Percentiles rank a stretch among this genome's conserved stretches.
These are phyloP conservation scores for Narthecium ossifragum DNA, from an alignment of 106 monocot species.

Conservation along the genomic window DNA sequence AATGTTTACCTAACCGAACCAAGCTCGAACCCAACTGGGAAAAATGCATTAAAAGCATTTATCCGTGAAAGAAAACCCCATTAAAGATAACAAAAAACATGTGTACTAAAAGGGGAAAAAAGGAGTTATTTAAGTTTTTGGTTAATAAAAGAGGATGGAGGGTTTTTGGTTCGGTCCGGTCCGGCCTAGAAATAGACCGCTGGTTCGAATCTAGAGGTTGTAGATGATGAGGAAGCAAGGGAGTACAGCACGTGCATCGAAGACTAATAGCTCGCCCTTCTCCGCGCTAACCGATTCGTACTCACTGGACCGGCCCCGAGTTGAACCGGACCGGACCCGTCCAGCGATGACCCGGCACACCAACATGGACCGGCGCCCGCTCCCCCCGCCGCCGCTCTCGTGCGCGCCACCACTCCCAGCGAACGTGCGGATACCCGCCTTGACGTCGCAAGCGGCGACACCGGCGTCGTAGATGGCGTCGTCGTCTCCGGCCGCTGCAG, in stretches of 20 bases:
- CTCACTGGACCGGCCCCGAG: conserved; percentile 3
- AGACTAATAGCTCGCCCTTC: conserved; percentile 57
- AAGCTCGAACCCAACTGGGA: no score
- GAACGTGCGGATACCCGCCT: conserved; percentile 50
- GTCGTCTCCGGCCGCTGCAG: background rate
- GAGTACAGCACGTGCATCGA: conserved; percentile 58
- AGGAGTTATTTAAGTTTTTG: no score
- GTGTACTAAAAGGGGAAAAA: no score
- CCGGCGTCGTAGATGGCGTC: conserved; percentile 20
- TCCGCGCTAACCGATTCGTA: conserved; percentile 36
- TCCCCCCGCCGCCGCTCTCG: conserved; percentile 27
- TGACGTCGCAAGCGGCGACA: conserved; percentile 1
- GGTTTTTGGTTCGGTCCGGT: no score
- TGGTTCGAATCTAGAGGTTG: conserved; percentile 28
- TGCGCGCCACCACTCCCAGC: conserved; percentile 59
- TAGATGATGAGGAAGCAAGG: conserved; percentile 87
- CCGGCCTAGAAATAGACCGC: no score
- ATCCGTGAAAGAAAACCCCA: no score
- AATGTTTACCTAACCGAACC: no score
- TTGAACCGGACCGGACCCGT: conserved; percentile 26
- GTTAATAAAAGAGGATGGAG: no score
- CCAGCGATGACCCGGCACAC: conserved; percentile 82
- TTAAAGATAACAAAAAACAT: no score
- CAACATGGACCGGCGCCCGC: conserved; percentile 51
- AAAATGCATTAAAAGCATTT: no score